A percentile compares a stretch with the other conserved stretches of the same genome.
Evolutionary conservation across 2,329 filamentous ascomycete genomes (phyloP).

Genomic region (Fusarium beomiforme): DNA sequence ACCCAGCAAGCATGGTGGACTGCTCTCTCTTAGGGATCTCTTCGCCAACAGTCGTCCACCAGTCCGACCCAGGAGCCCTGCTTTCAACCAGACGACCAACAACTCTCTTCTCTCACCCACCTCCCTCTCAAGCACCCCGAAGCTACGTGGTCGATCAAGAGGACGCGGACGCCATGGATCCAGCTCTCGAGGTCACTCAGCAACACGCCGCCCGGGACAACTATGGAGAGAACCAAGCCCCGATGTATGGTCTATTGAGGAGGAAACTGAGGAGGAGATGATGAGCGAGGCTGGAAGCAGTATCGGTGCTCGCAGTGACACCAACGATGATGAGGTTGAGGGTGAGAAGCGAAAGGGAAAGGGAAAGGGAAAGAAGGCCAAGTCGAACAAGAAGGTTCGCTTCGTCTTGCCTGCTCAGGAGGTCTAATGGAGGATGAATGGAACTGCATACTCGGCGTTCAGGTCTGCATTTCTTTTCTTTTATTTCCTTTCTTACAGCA

Average conservation of each 20-base stretch:
- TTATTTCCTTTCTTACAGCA: slow-evolving; percentile 15
- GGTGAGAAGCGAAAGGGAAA: slow-evolving; percentile 31
- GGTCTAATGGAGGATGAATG: slow-evolving; percentile 23
- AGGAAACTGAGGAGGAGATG: slow-evolving; percentile 66
- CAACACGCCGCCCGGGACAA: slow-evolving; percentile 51
- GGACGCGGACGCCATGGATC: slow-evolving; percentile 45
- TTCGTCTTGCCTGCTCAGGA: slow-evolving; percentile 61
- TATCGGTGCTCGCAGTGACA: slow-evolving; percentile 43
- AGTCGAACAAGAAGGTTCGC: slow-evolving; percentile 66
- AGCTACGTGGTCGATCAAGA: slow-evolving; percentile 45
- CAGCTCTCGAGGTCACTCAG: slow-evolving; percentile 41
- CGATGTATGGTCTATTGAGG: slow-evolving; percentile 69
- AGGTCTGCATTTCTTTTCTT: slow-evolving; percentile 15
- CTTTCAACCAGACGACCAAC: slow-evolving; percentile 46
- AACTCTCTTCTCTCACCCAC: slow-evolving; percentile 40
- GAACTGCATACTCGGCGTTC: slow-evolving; percentile 41
- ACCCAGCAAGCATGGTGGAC: slow-evolving; percentile 49
- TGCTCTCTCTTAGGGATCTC: slow-evolving; percentile 57
- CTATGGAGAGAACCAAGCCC: slow-evolving; percentile 68
- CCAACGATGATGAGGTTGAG: slow-evolving; percentile 39
- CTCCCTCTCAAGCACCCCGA: slow-evolving; percentile 41
- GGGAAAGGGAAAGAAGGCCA: slow-evolving; percentile 51
- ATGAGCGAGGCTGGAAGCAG: slow-evolving; percentile 55
- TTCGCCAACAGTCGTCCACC: slow-evolving; percentile 49
- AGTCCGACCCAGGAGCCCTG: slow-evolving; percentile 46